phyloP scores from a whole-genome alignment of 2,329 filamentous ascomycete species.

The Metarhizium humberi region DNA sequence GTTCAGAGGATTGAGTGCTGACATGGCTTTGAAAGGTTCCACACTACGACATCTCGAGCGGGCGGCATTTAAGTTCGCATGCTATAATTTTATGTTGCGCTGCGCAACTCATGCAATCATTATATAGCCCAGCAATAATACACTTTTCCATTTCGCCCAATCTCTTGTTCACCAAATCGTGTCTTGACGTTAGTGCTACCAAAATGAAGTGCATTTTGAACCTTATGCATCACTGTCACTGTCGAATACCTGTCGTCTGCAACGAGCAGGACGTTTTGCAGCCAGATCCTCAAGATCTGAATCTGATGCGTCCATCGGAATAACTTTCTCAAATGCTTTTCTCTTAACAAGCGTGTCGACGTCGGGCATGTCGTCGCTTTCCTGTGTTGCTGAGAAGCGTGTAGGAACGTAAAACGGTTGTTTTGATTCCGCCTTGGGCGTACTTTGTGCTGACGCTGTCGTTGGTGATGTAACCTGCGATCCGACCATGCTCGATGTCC shows the following conservation, averaged over 20 bases:
- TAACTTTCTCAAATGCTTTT: conserved; percentile 2
- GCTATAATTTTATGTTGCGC: background rate
- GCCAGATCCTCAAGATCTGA: conserved; percentile 11
- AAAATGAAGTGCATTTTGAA: background rate
- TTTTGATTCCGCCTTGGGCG: conserved; percentile 7
- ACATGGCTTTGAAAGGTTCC: background rate
- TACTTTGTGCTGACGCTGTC: conserved; percentile 11
- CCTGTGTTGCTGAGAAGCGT: conserved; percentile 29
- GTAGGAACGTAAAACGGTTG: conserved; percentile 30
- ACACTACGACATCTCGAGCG: background rate
- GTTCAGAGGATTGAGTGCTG: background rate
- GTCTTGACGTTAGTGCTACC: background rate
- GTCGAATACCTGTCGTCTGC: conserved; percentile 18
- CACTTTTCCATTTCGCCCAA: background rate
- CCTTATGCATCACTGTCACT: conserved; percentile 20
- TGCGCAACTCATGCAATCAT: background rate
- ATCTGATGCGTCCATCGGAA: conserved; percentile 8
- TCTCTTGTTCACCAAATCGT: background rate
- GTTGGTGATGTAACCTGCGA: conserved; percentile 19
- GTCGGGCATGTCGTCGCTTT: conserved; percentile 29
- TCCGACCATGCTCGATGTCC: conserved; percentile 26
- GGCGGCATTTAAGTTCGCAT: background rate
- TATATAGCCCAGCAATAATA: background rate
- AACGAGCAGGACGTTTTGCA: conserved; percentile 13
- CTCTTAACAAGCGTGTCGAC: conserved; percentile 18